Conservation (phyloP, 1,139 yeast species). For the Hemisphaericaspora lyxosophila region DNA sequence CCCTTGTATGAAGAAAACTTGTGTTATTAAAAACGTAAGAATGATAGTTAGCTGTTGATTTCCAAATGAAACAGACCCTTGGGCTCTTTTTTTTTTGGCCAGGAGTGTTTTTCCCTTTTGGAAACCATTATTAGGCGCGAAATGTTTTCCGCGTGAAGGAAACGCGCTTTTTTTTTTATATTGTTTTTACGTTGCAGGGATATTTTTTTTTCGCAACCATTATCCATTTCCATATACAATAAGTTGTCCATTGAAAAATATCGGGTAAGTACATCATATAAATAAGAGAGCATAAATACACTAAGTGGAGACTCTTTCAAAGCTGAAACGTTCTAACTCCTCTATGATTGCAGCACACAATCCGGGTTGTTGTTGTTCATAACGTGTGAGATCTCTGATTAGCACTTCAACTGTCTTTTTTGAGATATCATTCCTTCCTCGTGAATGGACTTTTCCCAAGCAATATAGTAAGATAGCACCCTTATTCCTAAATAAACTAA, state of each 20-base stretch:
- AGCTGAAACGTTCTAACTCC: slow-evolving; percentile 31
- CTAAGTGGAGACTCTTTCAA: background rate
- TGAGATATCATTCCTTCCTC: slow-evolving; percentile 52
- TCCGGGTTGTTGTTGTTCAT: slow-evolving; percentile 60
- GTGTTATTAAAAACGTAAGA: too few species aligned
- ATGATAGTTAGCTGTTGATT: too few species aligned
- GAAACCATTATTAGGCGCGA: too few species aligned
- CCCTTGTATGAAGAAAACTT: background rate
- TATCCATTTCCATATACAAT: too few species aligned
- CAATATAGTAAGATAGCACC: slow-evolving; percentile 21
- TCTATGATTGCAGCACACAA: slow-evolving; percentile 64
- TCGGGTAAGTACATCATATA: too few species aligned
- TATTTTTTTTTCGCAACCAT: slow-evolving; percentile 1
- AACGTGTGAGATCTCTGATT: slow-evolving; percentile 34
- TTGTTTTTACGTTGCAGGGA: too few species aligned
- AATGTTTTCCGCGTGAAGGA: too few species aligned
- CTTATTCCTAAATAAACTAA: slow-evolving; percentile 3
- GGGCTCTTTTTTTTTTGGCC: too few species aligned
- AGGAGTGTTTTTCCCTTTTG: too few species aligned
- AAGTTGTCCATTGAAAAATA: too few species aligned
- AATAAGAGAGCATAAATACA: too few species aligned
- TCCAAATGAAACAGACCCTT: too few species aligned
- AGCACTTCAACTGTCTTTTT: slow-evolving; percentile 42
- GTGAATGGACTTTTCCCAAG: slow-evolving; percentile 38
- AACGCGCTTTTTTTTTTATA: background rate